These are phyloP conservation scores for Sicyos baderoa DNA, from an alignment of 306 rosid genomes.

Conservation along the genomic window DNA sequence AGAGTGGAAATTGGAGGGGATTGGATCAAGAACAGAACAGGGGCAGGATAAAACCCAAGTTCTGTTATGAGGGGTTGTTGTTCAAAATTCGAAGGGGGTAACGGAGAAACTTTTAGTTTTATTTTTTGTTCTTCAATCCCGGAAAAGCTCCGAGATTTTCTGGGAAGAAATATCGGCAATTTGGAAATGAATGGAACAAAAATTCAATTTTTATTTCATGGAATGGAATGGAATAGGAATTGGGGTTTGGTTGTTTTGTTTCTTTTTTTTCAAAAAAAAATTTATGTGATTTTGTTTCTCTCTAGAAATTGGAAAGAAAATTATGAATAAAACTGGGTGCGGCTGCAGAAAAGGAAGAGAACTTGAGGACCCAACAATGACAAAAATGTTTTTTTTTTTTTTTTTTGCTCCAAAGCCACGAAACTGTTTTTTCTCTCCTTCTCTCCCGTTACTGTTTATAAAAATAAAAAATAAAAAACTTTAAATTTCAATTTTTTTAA, in stretches of 20 bases:
- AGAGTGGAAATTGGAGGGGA: neutral
- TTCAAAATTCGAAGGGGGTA: constrained; percentile 14
- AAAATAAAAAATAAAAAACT: too few species aligned
- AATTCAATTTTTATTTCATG: too few species aligned
- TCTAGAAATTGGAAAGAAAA: neutral
- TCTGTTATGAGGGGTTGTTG: constrained; percentile 15
- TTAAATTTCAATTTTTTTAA: too few species aligned
- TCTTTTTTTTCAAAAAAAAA: neutral
- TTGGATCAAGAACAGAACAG: constrained; percentile 10
- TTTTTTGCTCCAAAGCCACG: neutral
- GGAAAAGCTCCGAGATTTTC: too few species aligned
- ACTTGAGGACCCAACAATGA: neutral
- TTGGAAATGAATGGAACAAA: too few species aligned
- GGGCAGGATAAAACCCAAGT: constrained; percentile 17
- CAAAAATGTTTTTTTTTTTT: neutral
- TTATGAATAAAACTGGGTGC: constrained; percentile 26
- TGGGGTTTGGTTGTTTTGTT: too few species aligned
- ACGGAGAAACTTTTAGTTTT: constrained; percentile 15
- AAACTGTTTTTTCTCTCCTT: neutral
- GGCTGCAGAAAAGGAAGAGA: too few species aligned
- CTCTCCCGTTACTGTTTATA: neutral
- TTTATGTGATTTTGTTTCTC: neutral
- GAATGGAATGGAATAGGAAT: neutral
- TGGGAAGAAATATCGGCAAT: too few species aligned
- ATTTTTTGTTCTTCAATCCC: neutral